Percentiles rank a stretch among this genome's conserved stretches.
Conservation (phyloP, 2,329 filamentous ascomycete genomes). For the Fusarium pseudocircinatum region DNA sequence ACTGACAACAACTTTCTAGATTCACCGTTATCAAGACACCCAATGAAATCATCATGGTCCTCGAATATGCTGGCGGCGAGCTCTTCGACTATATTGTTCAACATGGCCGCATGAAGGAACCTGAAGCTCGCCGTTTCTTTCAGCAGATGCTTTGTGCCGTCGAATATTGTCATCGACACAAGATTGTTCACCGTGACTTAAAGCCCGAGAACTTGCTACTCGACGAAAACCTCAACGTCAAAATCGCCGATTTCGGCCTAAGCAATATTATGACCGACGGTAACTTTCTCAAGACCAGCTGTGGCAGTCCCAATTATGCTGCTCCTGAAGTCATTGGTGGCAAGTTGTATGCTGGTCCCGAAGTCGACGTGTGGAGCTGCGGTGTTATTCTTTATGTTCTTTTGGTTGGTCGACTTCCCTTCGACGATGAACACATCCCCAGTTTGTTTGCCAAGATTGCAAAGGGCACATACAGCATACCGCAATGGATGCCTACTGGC, state of each 20-base stretch:
- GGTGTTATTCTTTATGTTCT: constrained; percentile 90
- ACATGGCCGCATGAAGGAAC: constrained; percentile 89
- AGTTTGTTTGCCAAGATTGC: constrained; percentile 98
- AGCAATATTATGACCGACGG: constrained; percentile 99
- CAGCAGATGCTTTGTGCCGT: constrained; percentile 99
- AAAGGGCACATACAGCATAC: constrained; percentile 91
- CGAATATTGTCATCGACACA: constrained; percentile 98
- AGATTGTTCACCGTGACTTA: constrained; percentile 96
- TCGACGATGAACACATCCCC: constrained; percentile 98
- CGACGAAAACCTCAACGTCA: constrained; percentile 95
- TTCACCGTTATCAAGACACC: constrained; percentile 97
- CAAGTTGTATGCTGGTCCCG: constrained; percentile 95
- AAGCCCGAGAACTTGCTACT: constrained; percentile 97
- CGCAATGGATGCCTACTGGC: constrained; percentile 87
- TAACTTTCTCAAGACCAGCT: constrained; percentile 98
- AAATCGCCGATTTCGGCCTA: constrained; percentile 98
- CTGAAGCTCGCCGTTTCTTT: constrained; percentile 96
- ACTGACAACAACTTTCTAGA: constrained; percentile 54
- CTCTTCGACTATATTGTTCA: constrained; percentile 98
- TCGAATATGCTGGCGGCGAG: constrained; percentile 96
- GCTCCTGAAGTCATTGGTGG: constrained; percentile 98
- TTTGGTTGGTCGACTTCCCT: constrained; percentile 84
- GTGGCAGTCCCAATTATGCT: constrained; percentile 97
- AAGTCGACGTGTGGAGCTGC: constrained; percentile 98
- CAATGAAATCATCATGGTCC: constrained; percentile 97